Evolutionary conservation across 352 stramenopile genomes (phyloP).

Genomic region (Phytophthora pluvialis): DNA sequence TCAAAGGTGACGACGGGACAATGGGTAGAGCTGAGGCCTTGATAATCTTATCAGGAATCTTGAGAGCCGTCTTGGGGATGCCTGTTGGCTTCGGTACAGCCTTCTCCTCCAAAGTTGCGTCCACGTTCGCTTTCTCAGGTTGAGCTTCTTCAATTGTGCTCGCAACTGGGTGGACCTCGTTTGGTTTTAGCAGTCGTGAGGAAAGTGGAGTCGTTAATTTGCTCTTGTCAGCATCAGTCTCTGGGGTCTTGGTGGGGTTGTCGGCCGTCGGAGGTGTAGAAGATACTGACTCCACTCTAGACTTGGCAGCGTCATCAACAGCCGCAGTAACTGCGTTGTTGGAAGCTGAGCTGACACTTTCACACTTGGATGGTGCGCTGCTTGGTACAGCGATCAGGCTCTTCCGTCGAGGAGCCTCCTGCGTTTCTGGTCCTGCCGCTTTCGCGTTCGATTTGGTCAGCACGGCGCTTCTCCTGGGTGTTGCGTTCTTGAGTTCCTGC

Average conservation of each 20-base stretch:
- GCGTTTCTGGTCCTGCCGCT: conserved; percentile 33
- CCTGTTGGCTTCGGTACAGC: conserved; percentile 19
- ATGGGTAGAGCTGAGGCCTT: conserved; percentile 30
- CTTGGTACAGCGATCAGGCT: conserved; percentile 3
- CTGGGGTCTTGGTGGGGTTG: neutral
- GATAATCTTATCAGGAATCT: conserved; percentile 53
- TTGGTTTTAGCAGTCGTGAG: conserved; percentile 2
- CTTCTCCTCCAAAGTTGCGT: conserved; percentile 24
- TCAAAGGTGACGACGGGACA: conserved; percentile 31
- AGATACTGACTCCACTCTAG: conserved; percentile 1
- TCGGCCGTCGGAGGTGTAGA: neutral
- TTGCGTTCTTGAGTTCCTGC: conserved; percentile 55
- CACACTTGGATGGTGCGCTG: neutral
- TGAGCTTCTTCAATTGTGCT: conserved; percentile 26
- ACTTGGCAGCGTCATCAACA: neutral
- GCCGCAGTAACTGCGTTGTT: conserved; percentile 14
- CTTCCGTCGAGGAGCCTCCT: conserved; percentile 28
- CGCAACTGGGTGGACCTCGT: neutral
- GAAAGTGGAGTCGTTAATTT: conserved; percentile 12
- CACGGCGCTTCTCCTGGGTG: conserved; percentile 45
- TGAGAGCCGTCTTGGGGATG: conserved; percentile 42
- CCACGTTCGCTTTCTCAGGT: neutral
- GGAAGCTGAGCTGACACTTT: neutral
- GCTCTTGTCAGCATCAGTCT: conserved; percentile 1
- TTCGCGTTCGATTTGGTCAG: conserved; percentile 24